Percentiles rank a stretch among this genome's conserved stretches.
Evolutionary conservation across 345 rosid genomes (phyloP).

Genomic region (Cardamine resedifolia): DNA sequence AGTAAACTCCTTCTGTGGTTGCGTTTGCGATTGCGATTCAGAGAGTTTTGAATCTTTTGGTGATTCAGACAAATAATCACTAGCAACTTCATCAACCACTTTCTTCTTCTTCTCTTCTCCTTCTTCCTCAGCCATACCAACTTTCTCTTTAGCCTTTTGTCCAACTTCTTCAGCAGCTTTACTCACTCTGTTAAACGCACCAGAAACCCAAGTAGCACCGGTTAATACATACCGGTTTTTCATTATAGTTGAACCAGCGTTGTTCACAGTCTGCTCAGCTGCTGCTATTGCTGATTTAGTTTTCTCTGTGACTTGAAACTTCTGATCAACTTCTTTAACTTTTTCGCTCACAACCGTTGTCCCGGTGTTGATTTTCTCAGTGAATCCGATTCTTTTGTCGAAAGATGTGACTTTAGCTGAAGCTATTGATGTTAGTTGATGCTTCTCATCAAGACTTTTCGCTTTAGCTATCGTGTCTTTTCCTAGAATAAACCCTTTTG

Average conservation of each 20-base stretch:
- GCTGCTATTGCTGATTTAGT: constrained; percentile 78
- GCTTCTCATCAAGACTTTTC: constrained; percentile 76
- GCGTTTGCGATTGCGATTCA: background rate
- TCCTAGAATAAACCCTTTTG: constrained; percentile 79
- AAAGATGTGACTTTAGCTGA: constrained; percentile 75
- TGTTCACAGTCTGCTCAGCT: constrained; percentile 73
- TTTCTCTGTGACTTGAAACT: constrained; percentile 86
- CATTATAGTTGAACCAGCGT: constrained; percentile 84
- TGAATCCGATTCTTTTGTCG: constrained; percentile 73
- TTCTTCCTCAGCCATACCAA: constrained; percentile 47
- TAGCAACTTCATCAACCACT: constrained; percentile 61
- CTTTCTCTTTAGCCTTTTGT: constrained; percentile 83
- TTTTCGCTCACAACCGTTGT: constrained; percentile 64
- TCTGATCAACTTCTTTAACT: constrained; percentile 85
- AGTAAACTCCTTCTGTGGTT: background rate
- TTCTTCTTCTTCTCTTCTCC: constrained; percentile 69
- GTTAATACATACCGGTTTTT: constrained; percentile 72
- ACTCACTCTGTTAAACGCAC: constrained; percentile 72
- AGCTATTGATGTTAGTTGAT: constrained; percentile 73
- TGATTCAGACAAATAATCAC: constrained; percentile 63
- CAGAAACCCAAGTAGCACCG: constrained; percentile 72
- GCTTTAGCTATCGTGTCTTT: constrained; percentile 82
- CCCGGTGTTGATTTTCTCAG: constrained; percentile 68
- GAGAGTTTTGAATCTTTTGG: constrained; percentile 37
- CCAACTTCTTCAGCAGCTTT: constrained; percentile 96